Evolutionary conservation across 805 yeast genomes (phyloP).

Genomic region (Cyberlindnera mrakii): DNA sequence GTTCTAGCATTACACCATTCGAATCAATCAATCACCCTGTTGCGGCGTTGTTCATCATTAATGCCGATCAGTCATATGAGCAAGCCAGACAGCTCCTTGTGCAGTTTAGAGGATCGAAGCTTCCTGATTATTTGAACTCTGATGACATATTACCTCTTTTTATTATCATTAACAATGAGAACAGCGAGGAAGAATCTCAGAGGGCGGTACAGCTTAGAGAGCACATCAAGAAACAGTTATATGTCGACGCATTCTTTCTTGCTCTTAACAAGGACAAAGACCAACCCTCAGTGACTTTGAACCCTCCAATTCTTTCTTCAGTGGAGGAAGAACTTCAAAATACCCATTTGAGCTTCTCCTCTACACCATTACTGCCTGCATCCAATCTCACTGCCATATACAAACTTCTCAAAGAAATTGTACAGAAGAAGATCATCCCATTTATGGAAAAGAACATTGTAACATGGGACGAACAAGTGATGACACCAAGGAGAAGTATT

Average conservation of each 20-base stretch:
- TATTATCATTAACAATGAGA: constrained; percentile 44
- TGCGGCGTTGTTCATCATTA: constrained; percentile 62
- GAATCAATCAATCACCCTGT: constrained; percentile 88
- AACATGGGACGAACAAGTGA: constrained; percentile 78
- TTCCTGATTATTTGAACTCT: constrained; percentile 61
- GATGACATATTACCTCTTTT: constrained; percentile 55
- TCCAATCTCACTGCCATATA: constrained; percentile 12
- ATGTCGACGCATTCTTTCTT: constrained; percentile 25
- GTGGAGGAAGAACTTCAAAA: constrained; percentile 42
- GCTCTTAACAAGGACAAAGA: constrained; percentile 10
- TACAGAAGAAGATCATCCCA: constrained; percentile 49
- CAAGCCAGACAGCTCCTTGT: constrained; percentile 54
- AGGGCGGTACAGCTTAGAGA: constrained; percentile 32
- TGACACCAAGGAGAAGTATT: constrained; percentile 70
- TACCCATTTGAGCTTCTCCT: constrained; percentile 9
- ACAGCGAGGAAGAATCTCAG: constrained; percentile 38
- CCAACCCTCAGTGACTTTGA: constrained; percentile 12
- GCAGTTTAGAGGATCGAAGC: constrained; percentile 38
- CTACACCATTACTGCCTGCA: constrained; percentile 11
- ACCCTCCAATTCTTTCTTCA: constrained; percentile 29
- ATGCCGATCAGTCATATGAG: constrained; percentile 47
- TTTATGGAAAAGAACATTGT: constrained; percentile 81
- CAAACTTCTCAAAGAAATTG: constrained; percentile 21
- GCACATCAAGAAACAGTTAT: constrained; percentile 30
- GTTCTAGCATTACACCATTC: constrained; percentile 60